Evolutionary conservation across 2,329 filamentous ascomycete species (phyloP).

Genomic region (Arthrobotrys sinensis): DNA sequence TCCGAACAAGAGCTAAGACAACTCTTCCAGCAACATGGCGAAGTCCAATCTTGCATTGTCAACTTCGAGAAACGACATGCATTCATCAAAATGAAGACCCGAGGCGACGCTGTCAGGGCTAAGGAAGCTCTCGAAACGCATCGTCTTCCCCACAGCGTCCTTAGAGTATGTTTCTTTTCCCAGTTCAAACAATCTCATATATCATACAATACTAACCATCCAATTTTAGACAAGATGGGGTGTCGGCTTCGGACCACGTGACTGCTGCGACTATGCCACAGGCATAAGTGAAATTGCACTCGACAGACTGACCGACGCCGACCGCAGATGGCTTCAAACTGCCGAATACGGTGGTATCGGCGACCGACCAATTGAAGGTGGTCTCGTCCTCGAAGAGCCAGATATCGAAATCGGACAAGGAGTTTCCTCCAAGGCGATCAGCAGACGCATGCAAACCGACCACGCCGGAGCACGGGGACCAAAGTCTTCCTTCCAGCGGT

Average conservation of each 20-base stretch:
- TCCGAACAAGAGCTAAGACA: constrained; percentile 85
- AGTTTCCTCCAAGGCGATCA: constrained; percentile 90
- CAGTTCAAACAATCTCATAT: not conserved
- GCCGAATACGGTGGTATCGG: constrained; percentile 95
- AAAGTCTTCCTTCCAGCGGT: constrained; percentile 69
- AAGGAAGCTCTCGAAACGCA: constrained; percentile 89
- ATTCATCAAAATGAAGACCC: constrained; percentile 98
- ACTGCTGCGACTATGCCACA: constrained; percentile 95
- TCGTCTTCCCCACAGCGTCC: constrained; percentile 79
- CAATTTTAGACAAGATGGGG: constrained; percentile 87
- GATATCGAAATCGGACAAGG: constrained; percentile 99
- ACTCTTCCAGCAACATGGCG: constrained; percentile 85
- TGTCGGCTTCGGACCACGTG: constrained; percentile 94
- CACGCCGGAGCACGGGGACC: constrained; percentile 77
- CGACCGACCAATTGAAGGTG: constrained; percentile 82
- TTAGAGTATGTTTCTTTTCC: constrained; percentile 74
- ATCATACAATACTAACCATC: constrained; percentile 27
- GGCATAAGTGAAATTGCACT: constrained; percentile 96
- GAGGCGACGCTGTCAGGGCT: constrained; percentile 84
- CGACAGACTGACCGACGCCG: constrained; percentile 90
- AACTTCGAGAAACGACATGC: constrained; percentile 98
- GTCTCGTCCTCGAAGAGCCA: constrained; percentile 93
- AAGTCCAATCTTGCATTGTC: constrained; percentile 97
- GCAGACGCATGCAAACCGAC: constrained; percentile 73
- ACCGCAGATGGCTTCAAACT: constrained; percentile 96